Percentiles rank a stretch among this genome's conserved stretches.
phyloP scores from a whole-genome alignment of 2,329 filamentous ascomycete species.

The Colletotrichum sp. region DNA sequence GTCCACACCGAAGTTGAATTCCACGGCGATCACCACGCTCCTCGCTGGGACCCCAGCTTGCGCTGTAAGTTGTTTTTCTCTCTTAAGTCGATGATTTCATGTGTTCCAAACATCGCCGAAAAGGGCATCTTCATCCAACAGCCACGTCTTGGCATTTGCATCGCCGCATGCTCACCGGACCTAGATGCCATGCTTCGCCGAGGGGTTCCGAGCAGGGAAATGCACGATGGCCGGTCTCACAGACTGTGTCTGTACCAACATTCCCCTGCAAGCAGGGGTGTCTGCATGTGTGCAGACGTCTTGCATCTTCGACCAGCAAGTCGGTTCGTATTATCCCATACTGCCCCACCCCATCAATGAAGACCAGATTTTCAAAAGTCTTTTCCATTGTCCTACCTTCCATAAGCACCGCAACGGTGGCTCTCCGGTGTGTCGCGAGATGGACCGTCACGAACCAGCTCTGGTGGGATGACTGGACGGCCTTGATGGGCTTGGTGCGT shows the following conservation, averaged over 20 bases:
- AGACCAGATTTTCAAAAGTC: background rate
- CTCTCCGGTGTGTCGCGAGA: slow-evolving; percentile 5
- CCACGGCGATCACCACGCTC: background rate
- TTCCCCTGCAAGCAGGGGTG: background rate
- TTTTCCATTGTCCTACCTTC: background rate
- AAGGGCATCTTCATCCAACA: background rate
- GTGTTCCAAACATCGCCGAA: background rate
- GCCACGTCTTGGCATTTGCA: background rate
- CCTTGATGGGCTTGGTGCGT: slow-evolving; percentile 6
- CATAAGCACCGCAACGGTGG: background rate
- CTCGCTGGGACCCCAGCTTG: slow-evolving; percentile 3
- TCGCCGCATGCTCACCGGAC: background rate
- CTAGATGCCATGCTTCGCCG: slow-evolving; percentile 11
- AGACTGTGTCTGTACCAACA: slow-evolving; percentile 12
- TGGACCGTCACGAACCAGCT: background rate
- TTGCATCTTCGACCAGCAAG: slow-evolving; percentile 5
- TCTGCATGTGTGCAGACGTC: slow-evolving; percentile 16
- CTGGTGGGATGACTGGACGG: slow-evolving; percentile 21
- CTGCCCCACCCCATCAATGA: too few relatives aligned
- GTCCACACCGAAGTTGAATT: background rate
- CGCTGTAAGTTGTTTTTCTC: background rate
- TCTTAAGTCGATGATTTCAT: background rate
- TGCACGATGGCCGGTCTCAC: background rate
- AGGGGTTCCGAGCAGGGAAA: background rate
- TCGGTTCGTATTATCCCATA: background rate